Evolutionary conservation across 1,284 basidiomycete genomes (phyloP).

Genomic region (Erythrobasidium hasegawianum): DNA sequence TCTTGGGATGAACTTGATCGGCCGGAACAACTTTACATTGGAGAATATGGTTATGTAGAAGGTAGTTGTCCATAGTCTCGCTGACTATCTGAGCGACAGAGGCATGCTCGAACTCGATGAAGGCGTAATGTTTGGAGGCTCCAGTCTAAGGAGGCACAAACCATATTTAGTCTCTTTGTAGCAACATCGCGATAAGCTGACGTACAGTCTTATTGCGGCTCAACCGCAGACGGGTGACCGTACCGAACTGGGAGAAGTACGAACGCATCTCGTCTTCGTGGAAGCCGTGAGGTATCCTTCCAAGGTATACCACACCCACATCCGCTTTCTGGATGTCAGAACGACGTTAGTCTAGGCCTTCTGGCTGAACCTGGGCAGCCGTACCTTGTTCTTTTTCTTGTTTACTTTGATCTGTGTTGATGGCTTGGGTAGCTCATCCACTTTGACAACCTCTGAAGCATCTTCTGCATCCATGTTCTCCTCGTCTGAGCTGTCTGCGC

Average conservation of each 20-base stretch:
- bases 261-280: slow-evolving; percentile 89
- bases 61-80: slow-evolving; percentile 99
- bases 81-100: slow-evolving; percentile 91
- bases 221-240: slow-evolving; percentile 78
- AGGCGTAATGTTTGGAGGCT: slow-evolving; percentile 91
- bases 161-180: not conserved
- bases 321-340: not conserved
- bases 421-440: slow-evolving; percentile 24
- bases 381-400: slow-evolving; percentile 27
- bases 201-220: slow-evolving; percentile 87
- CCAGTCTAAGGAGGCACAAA: slow-evolving; percentile 64
- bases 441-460: not conserved
- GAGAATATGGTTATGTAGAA: slow-evolving; percentile 88
- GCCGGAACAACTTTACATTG: slow-evolving; percentile 80
- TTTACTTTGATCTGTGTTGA: slow-evolving; percentile 6
- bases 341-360: not conserved
- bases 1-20: slow-evolving; percentile 82
- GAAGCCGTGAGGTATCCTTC: slow-evolving; percentile 92
- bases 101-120: slow-evolving; percentile 86
- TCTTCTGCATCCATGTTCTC: slow-evolving; percentile 9
- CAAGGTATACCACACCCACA: slow-evolving; percentile 80
- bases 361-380: not conserved
- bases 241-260: slow-evolving; percentile 94
- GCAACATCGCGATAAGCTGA: not conserved
- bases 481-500: slow-evolving; percentile 30